Evolutionary conservation across 768 basidiomycete species (phyloP).

Genomic region (Paxillus ammoniavirescens): DNA sequence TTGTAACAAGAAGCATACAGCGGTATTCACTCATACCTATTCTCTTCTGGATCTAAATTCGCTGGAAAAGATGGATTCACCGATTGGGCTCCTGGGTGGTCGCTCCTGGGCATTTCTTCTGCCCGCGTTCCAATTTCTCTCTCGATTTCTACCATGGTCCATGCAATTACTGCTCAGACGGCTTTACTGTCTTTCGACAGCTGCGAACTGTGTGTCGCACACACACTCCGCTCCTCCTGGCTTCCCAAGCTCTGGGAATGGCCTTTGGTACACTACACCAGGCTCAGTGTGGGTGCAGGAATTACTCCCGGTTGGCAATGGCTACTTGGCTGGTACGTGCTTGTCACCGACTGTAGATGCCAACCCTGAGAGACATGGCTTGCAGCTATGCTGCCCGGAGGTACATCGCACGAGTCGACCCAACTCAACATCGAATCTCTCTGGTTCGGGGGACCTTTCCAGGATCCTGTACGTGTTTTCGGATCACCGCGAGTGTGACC

Average conservation of each 20-base stretch:
- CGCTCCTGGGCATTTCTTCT: constrained; percentile 16
- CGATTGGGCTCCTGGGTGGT: constrained; percentile 14
- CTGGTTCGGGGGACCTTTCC: constrained; percentile 74
- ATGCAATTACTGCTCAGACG: constrained; percentile 16
- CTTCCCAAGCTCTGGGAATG: constrained; percentile 76
- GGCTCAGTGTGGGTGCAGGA: constrained; percentile 57
- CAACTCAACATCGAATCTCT: constrained; percentile 76
- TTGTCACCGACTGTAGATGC: neutral
- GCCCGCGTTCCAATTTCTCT: constrained; percentile 10
- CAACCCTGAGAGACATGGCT: neutral
- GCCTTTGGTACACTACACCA: constrained; percentile 62
- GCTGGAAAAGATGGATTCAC: constrained; percentile 21
- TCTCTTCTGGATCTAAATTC: neutral
- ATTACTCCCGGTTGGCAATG: constrained; percentile 72
- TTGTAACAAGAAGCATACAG: neutral
- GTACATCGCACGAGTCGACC: constrained; percentile 54
- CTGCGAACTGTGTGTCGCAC: constrained; percentile 19
- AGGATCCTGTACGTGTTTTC: constrained; percentile 50
- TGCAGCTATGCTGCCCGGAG: constrained; percentile 65
- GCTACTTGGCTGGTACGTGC: constrained; percentile 58
- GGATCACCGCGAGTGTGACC: neutral
- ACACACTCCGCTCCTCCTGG: constrained; percentile 32
- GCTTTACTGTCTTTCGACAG: constrained; percentile 19
- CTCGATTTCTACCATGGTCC: constrained; percentile 15
- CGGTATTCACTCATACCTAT: neutral